Evolutionary conservation across 352 stramenopile species (phyloP), one percentile per base, ranked within the genome.

Genomic region (Globisporangium alternatum): DNA sequence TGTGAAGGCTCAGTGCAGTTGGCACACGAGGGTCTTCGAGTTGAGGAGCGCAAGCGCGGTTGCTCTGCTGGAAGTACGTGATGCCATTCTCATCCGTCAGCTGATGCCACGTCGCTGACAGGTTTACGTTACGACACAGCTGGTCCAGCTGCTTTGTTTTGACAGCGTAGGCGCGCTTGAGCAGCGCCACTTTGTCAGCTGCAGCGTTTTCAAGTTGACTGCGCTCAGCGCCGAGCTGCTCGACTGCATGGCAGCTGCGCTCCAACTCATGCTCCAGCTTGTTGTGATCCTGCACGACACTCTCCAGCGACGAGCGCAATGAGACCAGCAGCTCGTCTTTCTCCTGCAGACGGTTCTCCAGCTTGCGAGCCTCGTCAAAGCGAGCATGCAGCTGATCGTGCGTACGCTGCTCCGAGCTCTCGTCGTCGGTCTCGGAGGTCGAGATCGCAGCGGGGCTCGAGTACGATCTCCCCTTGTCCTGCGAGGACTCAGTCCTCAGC

Each of bases 11-110:
- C 13, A 60, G 10, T 37, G 21, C 54, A n/a, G 45, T 17, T 0
- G 35, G n/a, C 0, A 88, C 76, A n/a, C 82, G 76, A 30, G 80
- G 82, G 54, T 90, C 80, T 75, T 89, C 80, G 6, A 88, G 65
- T 30, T 75, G 71, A 1, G 69, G 65, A 2, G 35, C 62, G 51
- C 78, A 73, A 5, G 70, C 74, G 8, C 58, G 61, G 31, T 77
- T 70, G 28, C 75, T 84, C 9, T 71, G 71, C 13, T 72, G 72
- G 56, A 80, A 89, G 59, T 75, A 90, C 28, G 68, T 33, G 51
- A 90, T 71, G 5, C 77, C 77, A 59, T 87, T 74, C 19, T 72
- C 68, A 33, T 86, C 83, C 48, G 78, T 82, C 10, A 70, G 48
- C 30, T 75, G 73, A 37, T 89, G 72, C 62, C 79, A 84, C 4